Percentiles rank a stretch among this genome's conserved stretches.
These are phyloP conservation scores for Glonium stellatum DNA, from an alignment of 495 filamentous ascomycete genomes.

Conservation along the genomic window DNA sequence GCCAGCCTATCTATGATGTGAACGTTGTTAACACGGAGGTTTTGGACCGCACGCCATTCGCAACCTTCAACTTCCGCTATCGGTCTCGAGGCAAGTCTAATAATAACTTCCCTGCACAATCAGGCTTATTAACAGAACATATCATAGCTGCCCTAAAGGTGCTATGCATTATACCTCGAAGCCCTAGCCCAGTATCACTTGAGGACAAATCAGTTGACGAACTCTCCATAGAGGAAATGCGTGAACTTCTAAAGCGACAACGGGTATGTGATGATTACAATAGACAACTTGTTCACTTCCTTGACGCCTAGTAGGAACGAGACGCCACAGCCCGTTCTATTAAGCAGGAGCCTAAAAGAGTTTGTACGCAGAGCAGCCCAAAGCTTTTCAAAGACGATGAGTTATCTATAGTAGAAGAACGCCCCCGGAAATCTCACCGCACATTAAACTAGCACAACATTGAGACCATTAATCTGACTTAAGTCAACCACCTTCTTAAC, in stretches of 20 bases:
- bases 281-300: neutral
- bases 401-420: constrained; percentile 10
- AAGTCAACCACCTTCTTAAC: neutral
- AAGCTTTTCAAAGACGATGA: constrained; percentile 8
- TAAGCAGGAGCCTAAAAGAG: constrained; percentile 17
- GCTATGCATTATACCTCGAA: constrained; percentile 15
- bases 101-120: neutral
- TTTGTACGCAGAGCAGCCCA: neutral
- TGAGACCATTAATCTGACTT: constrained; percentile 15
- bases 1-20: neutral
- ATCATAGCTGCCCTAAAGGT: constrained; percentile 10
- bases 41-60: constrained; percentile 10
- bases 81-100: constrained; percentile 15
- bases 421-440: constrained; percentile 3
- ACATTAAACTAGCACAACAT: constrained; percentile 1
- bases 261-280: constrained; percentile 3
- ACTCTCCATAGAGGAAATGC: constrained; percentile 12
- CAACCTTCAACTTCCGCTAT: constrained; percentile 18
- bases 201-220: constrained; percentile 15
- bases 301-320: neutral
- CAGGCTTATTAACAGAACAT: neutral
- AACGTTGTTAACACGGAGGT: neutral
- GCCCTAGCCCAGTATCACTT: constrained; percentile 6
- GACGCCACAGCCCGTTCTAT: neutral
- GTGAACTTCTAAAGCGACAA: constrained; percentile 10